A percentile compares a stretch with the other conserved stretches of the same genome.
Conservation (phyloP, 2,329 filamentous ascomycete genomes). For the Niveomyces coronatus region DNA sequence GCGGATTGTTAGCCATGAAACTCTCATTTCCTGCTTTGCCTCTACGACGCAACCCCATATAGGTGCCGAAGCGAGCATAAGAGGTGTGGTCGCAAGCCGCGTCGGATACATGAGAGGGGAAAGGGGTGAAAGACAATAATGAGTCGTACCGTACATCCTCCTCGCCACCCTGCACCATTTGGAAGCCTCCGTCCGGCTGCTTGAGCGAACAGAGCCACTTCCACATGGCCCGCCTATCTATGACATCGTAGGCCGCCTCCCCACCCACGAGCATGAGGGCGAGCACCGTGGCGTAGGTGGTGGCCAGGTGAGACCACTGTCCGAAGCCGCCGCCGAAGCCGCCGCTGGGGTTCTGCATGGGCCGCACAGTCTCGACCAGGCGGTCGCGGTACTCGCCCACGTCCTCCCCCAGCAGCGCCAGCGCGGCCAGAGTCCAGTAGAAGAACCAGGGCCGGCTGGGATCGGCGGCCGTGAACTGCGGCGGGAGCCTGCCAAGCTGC, state of each 20-base stretch:
- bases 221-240: slow-evolving; percentile 83
- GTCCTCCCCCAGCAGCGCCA: slow-evolving; percentile 70
- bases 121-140: background rate
- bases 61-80: background rate
- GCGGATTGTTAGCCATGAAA: too few relatives aligned
- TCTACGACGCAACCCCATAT: too few relatives aligned
- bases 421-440: slow-evolving; percentile 78
- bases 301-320: slow-evolving; percentile 79
- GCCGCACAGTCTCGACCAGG: slow-evolving; percentile 63
- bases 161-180: slow-evolving; percentile 76
- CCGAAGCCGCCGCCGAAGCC: slow-evolving; percentile 93
- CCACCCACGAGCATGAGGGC: slow-evolving; percentile 71
- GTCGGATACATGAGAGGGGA: too few relatives aligned
- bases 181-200: slow-evolving; percentile 80
- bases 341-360: slow-evolving; percentile 72
- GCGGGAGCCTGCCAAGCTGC: slow-evolving; percentile 52
- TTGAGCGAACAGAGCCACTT: slow-evolving; percentile 81
- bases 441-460: slow-evolving; percentile 87
- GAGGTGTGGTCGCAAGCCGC: too few relatives aligned
- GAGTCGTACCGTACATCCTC: slow-evolving; percentile 70
- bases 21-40: background rate
- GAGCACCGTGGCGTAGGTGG: slow-evolving; percentile 76
- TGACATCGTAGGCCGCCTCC: slow-evolving; percentile 58
- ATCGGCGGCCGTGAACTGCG: slow-evolving; percentile 64
- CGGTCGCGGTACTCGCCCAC: slow-evolving; percentile 53